Base-by-base conservation (phyloP, 257 asterid genomes). In the Scutellaria minor region DNA sequence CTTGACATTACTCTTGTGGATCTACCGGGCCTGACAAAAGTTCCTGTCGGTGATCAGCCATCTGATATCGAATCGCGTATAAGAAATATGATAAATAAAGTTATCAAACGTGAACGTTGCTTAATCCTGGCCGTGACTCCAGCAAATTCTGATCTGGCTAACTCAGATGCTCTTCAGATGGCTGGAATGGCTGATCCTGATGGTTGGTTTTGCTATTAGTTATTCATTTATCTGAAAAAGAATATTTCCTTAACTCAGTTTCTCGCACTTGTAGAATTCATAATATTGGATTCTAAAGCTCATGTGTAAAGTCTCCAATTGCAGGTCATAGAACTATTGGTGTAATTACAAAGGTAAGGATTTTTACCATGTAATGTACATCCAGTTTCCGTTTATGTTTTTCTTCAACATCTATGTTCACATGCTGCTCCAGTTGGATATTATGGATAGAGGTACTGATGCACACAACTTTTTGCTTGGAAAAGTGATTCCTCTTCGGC, bases 91-190 rank as follows among this genome's bases (percentile, higher is more conserved):
- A 92, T 95, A 75, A 92, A 87, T 97, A 80, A 96, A 1, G 85
- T 82, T 61, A 95, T 95, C 55, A 90, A 84, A 73, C 84, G 65
- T 41, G 89, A 83, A 54, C 85, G 87, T 75, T 91, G 98, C 77
- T 71, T 95, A 66, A 92, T 95, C 77, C 83, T 95, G 78, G 98
- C 99, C 31, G 99, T 95, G 41, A 87, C 98, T 5, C 99, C 99
- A 22, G 99, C 97, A 60, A 95, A 95, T 90, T 70, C 98, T 40
- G 99, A 95, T 86, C 77, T 95, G 64, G 97, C 97, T 44, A 95
- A 90, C 81, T 95, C 99, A 47, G 99, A 95, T 80, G 99, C 99
- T 69, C 98, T 95, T 77, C 99, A 95, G 83, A 90, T 95, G 89
- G 98, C 99, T 61, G 93, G 95, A 79, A 85, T 67, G 80, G 98